A percentile compares a stretch with the other conserved stretches of the same genome.
Conservation (phyloP, 257 asterid species). For the Salvia hispanica region DNA sequence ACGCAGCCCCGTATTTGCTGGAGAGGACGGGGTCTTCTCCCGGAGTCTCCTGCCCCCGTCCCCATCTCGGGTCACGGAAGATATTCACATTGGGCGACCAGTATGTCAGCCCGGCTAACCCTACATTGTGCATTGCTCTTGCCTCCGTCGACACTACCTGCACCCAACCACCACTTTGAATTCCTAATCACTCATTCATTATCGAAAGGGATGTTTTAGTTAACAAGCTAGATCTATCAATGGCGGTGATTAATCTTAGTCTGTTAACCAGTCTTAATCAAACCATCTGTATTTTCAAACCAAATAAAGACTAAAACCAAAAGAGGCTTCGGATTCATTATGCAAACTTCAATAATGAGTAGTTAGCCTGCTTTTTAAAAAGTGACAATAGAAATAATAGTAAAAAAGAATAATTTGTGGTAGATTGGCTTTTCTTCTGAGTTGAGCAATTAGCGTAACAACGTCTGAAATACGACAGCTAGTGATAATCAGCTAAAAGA, state of each 20-base stretch:
- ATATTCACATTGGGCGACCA: constrained; percentile 96
- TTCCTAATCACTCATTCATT: constrained; percentile 12
- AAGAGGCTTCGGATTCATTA: constrained; percentile 18
- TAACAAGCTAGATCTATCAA: not conserved
- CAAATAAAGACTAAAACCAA: constrained; percentile 29
- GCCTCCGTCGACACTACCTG: constrained; percentile 97
- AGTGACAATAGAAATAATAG: not conserved
- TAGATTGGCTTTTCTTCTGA: not conserved
- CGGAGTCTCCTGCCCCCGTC: constrained; percentile 95
- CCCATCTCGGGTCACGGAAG: constrained; percentile 98
- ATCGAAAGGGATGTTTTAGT: not conserved
- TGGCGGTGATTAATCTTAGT: constrained; percentile 20
- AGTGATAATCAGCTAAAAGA: constrained; percentile 22
- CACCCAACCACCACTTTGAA: not conserved
- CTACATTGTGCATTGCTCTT: constrained; percentile 95
- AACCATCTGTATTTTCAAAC: constrained; percentile 16
- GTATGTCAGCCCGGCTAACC: constrained; percentile 82
- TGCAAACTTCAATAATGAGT: constrained; percentile 31
- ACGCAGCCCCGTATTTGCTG: constrained; percentile 56
- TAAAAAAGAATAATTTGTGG: constrained; percentile 17
- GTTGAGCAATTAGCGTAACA: constrained; percentile 13
- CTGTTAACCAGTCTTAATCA: constrained; percentile 38
- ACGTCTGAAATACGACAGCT: constrained; percentile 38
- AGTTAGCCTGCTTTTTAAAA: constrained; percentile 34
- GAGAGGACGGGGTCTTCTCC: constrained; percentile 89